phyloP scores from a whole-genome alignment of 192 early-diverging fungal genomes.

The Gaertneriomyces sp. region DNA sequence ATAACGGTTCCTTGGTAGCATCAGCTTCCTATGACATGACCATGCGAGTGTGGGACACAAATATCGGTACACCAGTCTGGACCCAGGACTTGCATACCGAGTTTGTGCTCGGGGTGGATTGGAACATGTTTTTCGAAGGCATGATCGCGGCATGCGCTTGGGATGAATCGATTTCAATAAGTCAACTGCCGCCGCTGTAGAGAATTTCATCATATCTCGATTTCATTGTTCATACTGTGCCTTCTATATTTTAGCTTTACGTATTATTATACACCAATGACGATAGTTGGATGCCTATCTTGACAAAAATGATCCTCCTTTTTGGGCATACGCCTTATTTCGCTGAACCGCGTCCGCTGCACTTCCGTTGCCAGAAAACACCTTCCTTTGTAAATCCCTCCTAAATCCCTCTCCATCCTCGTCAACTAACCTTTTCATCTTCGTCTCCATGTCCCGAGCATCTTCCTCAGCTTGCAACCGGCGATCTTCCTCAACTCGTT shows the following conservation, averaged over 20 bases:
- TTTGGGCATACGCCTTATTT: slow-evolving; percentile 41
- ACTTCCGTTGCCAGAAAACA: slow-evolving; percentile 5
- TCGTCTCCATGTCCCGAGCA: slow-evolving; percentile 23
- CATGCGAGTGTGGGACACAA: slow-evolving; percentile 85
- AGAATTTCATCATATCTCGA: too few relatives aligned
- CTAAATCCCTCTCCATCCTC: slow-evolving; percentile 28
- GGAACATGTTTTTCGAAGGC: slow-evolving; percentile 81
- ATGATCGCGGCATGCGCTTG: slow-evolving; percentile 91
- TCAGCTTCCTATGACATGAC: slow-evolving; percentile 97
- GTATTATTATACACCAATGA: too few relatives aligned
- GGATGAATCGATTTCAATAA: slow-evolving; percentile 78
- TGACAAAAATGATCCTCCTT: slow-evolving; percentile 16
- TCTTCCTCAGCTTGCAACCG: slow-evolving; percentile 31
- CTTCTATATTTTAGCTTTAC: too few relatives aligned
- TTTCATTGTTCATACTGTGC: too few relatives aligned
- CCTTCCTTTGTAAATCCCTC: slow-evolving; percentile 22
- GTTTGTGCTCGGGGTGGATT: slow-evolving; percentile 96
- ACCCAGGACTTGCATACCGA: slow-evolving; percentile 83
- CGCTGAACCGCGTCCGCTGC: slow-evolving; percentile 41
- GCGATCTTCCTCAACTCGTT: slow-evolving; percentile 26
- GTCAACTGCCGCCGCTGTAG: slow-evolving; percentile 7
- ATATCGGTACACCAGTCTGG: slow-evolving; percentile 19
- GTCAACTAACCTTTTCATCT: slow-evolving; percentile 25
- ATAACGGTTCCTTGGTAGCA: slow-evolving; percentile 73
- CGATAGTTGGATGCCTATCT: neutral